Conservation (phyloP, 495 filamentous ascomycete species). For the Chaetomidium leptoderma region DNA sequence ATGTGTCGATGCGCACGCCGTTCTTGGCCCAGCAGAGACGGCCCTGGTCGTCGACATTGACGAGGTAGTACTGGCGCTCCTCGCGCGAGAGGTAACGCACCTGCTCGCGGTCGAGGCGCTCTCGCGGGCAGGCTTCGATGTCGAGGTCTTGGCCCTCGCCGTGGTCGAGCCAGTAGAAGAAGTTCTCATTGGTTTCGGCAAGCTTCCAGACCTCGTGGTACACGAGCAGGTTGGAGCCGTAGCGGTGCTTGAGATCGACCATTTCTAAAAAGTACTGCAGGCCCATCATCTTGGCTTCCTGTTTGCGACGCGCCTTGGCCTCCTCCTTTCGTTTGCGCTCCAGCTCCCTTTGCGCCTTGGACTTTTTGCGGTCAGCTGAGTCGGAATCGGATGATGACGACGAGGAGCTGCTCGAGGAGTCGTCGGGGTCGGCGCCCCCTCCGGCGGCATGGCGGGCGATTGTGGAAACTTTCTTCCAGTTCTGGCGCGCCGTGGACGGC, state of each 20-base stretch:
- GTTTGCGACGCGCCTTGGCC: conserved; percentile 43
- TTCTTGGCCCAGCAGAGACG: conserved; percentile 78
- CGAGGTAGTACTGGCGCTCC: conserved; percentile 68
- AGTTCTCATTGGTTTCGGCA: conserved; percentile 72
- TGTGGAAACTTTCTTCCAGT: conserved; percentile 69
- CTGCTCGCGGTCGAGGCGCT: conserved; percentile 62
- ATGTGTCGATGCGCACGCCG: conserved; percentile 68
- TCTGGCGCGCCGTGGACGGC: conserved; percentile 48
- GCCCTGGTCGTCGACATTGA: conserved; percentile 62
- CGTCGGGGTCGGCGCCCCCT: conserved; percentile 51
- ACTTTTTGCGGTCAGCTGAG: conserved; percentile 26
- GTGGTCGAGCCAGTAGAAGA: conserved; percentile 94
- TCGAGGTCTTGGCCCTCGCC: conserved; percentile 63
- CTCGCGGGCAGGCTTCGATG: conserved; percentile 57
- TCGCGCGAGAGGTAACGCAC: conserved; percentile 70
- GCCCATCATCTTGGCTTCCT: conserved; percentile 74
- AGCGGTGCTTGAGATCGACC: conserved; percentile 85
- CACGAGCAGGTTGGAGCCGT: conserved; percentile 75
- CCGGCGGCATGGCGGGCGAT: conserved; percentile 73
- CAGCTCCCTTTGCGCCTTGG: conserved; percentile 32
- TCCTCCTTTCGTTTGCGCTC: conserved; percentile 40
- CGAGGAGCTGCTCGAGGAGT: conserved; percentile 16
- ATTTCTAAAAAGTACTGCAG: conserved; percentile 90
- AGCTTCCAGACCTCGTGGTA: conserved; percentile 85
- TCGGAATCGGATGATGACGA: conserved; percentile 24